These are phyloP conservation scores for Gardenia jasminoides DNA, from an alignment of 257 asterid genomes.

Conservation along the genomic window DNA sequence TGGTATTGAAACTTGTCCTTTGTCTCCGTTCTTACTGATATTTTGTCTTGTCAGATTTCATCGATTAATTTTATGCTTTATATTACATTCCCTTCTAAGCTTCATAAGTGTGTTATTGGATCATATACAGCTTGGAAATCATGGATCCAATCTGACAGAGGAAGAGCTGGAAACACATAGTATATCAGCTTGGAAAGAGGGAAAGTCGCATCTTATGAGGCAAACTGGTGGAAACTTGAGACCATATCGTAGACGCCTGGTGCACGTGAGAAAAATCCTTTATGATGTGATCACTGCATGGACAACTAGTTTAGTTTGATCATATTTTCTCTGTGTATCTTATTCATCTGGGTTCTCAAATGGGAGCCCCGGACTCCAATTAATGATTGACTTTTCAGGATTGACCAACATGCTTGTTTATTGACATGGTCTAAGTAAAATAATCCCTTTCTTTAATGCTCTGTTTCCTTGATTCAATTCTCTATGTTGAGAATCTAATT, in stretches of 20 bases:
- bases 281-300: slow-evolving; percentile 3
- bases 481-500: neutral
- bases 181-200: slow-evolving; percentile 77
- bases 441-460: neutral
- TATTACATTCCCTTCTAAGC: neutral
- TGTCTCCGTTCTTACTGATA: neutral
- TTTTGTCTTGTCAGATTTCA: neutral
- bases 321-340: neutral
- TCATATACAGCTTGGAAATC: slow-evolving; percentile 61
- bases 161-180: slow-evolving; percentile 79
- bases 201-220: slow-evolving; percentile 44
- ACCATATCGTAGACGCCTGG: slow-evolving; percentile 38
- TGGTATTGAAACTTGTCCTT: neutral
- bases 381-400: neutral
- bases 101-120: slow-evolving; percentile 9
- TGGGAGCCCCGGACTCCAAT: neutral
- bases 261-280: slow-evolving; percentile 42
- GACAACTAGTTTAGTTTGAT: neutral
- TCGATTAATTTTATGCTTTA: neutral
- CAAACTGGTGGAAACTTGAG: slow-evolving; percentile 45
- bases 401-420: neutral
- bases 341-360: neutral
- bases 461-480: neutral
- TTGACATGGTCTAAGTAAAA: neutral
- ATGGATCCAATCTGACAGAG: slow-evolving; percentile 69